Evolutionary conservation across 2,329 filamentous ascomycete genomes (phyloP).

Genomic region (Paracamarosporium sp.): DNA sequence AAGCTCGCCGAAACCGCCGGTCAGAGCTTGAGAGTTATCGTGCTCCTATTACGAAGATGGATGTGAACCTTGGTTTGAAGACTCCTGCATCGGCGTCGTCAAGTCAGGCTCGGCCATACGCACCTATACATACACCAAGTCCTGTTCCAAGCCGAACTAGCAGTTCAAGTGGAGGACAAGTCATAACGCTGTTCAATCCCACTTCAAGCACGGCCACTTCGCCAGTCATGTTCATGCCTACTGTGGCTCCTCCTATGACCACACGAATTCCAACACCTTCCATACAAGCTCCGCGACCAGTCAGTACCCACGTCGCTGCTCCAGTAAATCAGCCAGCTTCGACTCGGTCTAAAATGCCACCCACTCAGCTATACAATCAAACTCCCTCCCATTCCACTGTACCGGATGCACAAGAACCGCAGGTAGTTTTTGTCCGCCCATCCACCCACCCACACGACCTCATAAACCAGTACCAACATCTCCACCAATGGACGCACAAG

Average conservation of each 20-base stretch:
- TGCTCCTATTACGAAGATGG: conserved; percentile 12
- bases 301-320: too few species aligned
- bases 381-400: background rate
- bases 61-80: background rate
- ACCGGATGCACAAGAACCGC: background rate
- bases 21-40: conserved; percentile 13
- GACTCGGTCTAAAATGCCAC: too few species aligned
- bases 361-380: background rate
- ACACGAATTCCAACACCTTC: background rate
- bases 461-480: background rate
- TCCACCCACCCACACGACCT: background rate
- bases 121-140: too few species aligned
- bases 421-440: background rate
- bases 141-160: too few species aligned
- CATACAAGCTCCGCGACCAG: too few species aligned
- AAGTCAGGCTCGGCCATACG: too few species aligned
- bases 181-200: background rate
- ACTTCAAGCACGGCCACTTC: too few species aligned
- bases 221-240: background rate
- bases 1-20: conserved; percentile 17
- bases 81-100: background rate
- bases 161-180: too few species aligned
- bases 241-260: background rate
- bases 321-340: too few species aligned
- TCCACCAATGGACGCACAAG: too few species aligned